phyloP scores from a whole-genome alignment of 2,329 filamentous ascomycete species.

The Colletotrichum destructivum region DNA sequence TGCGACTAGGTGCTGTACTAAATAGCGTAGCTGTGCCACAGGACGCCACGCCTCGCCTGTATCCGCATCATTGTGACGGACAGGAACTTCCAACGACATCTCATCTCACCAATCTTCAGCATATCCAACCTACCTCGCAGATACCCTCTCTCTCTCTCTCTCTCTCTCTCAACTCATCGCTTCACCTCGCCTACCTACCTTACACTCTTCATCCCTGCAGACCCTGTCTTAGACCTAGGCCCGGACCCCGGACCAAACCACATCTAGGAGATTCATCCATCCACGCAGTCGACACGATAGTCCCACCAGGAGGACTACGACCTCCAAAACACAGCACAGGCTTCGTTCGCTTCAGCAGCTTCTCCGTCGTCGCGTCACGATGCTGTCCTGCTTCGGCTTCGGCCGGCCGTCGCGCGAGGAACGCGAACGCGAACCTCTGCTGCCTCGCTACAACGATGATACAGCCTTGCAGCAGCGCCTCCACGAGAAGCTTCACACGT shows the following conservation, averaged over 20 bases:
- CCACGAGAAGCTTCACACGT: conserved; percentile 92
- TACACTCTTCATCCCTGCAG: background rate
- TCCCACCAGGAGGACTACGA: too few relatives aligned
- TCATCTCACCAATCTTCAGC: background rate
- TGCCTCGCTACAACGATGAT: conserved; percentile 87
- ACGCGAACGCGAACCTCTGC: conserved; percentile 81
- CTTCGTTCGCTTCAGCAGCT: background rate
- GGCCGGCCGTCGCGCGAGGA: conserved; percentile 61
- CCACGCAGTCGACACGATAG: too few relatives aligned
- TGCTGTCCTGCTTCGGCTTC: conserved; percentile 78
- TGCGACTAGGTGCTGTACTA: too few relatives aligned
- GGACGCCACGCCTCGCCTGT: too few relatives aligned
- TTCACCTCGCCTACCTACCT: background rate
- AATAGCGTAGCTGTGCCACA: too few relatives aligned
- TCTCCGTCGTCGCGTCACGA: conserved; percentile 3
- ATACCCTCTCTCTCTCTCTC: too few relatives aligned
- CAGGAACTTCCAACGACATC: conserved; percentile 9
- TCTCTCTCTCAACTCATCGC: too few relatives aligned
- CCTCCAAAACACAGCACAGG: too few relatives aligned
- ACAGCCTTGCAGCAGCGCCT: conserved; percentile 83
- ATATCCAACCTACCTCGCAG: background rate
- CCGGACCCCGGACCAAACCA: too few relatives aligned
- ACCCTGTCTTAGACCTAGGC: too few relatives aligned
- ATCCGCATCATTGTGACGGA: background rate
- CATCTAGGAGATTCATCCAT: background rate